phyloP scores from a whole-genome alignment of 75 land plant species.

The Chamaecyparis obtusa region DNA sequence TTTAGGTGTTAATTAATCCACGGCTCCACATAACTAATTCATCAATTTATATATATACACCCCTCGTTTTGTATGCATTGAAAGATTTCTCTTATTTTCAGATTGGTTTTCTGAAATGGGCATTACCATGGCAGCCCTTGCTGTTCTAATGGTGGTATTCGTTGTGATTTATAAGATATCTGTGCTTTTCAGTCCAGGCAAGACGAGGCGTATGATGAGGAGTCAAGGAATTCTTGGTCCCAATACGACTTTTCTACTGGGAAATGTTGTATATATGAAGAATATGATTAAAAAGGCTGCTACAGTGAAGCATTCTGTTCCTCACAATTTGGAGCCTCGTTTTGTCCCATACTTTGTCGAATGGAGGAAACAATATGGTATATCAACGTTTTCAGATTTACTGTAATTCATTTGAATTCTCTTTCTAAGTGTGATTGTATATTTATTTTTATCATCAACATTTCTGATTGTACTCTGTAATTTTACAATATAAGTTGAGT shows the following conservation, averaged over 20 bases:
- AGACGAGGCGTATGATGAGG: background rate
- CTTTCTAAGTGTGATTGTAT: too few species aligned
- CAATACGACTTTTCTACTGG: background rate
- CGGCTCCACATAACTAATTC: too few species aligned
- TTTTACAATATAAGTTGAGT: too few species aligned
- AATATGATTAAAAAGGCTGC: background rate
- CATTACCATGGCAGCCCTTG: background rate
- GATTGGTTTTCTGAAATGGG: background rate
- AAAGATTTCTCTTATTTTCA: too few species aligned
- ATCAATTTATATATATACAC: too few species aligned
- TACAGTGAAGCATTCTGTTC: background rate
- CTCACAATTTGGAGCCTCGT: background rate
- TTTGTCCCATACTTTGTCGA: background rate
- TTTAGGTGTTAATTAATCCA: too few species aligned
- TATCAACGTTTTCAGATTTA: too few species aligned
- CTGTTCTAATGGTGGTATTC: background rate
- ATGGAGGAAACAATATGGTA: background rate
- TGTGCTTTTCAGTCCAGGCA: background rate
- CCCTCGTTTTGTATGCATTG: too few species aligned
- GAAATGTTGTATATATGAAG: conserved; percentile 5
- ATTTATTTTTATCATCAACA: too few species aligned
- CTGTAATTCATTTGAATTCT: too few species aligned
- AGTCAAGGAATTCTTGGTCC: conserved; percentile 1
- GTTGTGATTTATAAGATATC: background rate
- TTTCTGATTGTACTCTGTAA: too few species aligned